Percentiles rank a stretch among this genome's conserved stretches.
phyloP scores from a whole-genome alignment of 1,284 basidiomycete genomes.

The Ustanciosporium gigantosporum region DNA sequence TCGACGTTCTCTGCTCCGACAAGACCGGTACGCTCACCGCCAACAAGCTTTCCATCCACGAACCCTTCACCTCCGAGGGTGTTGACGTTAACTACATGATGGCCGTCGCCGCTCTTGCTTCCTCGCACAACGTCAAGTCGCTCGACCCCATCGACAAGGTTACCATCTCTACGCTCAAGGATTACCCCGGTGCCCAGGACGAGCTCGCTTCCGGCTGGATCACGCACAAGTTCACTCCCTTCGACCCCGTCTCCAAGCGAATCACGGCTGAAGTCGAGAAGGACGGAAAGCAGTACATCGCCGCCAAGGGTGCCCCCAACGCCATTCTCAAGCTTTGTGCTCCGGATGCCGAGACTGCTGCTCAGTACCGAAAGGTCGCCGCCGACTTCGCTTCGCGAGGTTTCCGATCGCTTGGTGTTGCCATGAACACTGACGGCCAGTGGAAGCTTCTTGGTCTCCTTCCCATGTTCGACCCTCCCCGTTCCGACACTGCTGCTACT shows the following conservation, averaged over 20 bases:
- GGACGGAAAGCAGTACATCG: conserved; percentile 65
- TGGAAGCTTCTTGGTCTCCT: conserved; percentile 66
- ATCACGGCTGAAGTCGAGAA: conserved; percentile 68
- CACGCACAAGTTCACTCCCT: conserved; percentile 67
- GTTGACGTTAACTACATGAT: conserved; percentile 65
- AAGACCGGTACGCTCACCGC: conserved; percentile 69
- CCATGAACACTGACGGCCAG: conserved; percentile 65
- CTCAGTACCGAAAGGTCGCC: conserved; percentile 63
- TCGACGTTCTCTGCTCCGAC: conserved; percentile 68
- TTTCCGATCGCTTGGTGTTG: conserved; percentile 67
- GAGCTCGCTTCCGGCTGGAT: conserved; percentile 65
- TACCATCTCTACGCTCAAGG: conserved; percentile 66
- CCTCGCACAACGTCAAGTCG: conserved; percentile 67
- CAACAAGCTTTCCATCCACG: conserved; percentile 68
- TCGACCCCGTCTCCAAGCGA: conserved; percentile 68
- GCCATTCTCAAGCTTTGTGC: conserved; percentile 66
- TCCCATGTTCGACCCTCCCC: conserved; percentile 66
- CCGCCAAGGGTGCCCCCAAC: conserved; percentile 68
- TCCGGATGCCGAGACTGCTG: conserved; percentile 63
- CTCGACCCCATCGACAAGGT: conserved; percentile 69
- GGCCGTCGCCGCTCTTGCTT: conserved; percentile 67
- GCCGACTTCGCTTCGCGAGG: conserved; percentile 65
- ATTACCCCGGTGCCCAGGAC: conserved; percentile 66
- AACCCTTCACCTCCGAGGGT: conserved; percentile 64
- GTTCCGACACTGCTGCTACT: conserved; percentile 66